A percentile compares a stretch with the other conserved stretches of the same genome.
Evolutionary conservation across 1,139 yeast species (phyloP).

Genomic region (Sugiyamaella neomexicana): DNA sequence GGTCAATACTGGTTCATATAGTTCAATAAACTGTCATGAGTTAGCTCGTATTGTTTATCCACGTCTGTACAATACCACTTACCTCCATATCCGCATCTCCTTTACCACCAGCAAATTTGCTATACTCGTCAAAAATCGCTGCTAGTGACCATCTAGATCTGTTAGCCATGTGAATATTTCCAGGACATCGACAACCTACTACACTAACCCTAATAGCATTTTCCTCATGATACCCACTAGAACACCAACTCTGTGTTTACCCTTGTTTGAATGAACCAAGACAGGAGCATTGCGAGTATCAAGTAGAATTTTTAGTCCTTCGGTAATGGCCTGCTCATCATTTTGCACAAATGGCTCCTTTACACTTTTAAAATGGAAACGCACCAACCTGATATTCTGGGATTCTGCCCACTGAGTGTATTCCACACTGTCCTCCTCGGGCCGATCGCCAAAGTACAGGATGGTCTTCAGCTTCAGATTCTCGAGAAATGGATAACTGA

Average conservation of each 20-base stretch:
- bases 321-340: constrained; percentile 56
- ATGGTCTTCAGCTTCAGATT: constrained; percentile 73
- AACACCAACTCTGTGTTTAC: constrained; percentile 92
- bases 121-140: constrained; percentile 92
- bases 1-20: constrained; percentile 32
- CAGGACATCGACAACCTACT: not conserved
- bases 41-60: constrained; percentile 12
- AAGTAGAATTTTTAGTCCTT: constrained; percentile 62
- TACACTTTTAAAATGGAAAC: constrained; percentile 65
- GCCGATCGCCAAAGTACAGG: constrained; percentile 67
- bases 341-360: constrained; percentile 70
- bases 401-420: constrained; percentile 65
- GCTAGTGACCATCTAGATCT: constrained; percentile 68
- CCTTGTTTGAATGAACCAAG: constrained; percentile 87
- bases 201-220: constrained; percentile 60
- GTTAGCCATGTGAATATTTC: no score
- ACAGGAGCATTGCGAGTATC: constrained; percentile 80
- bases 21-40: constrained; percentile 33
- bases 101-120: constrained; percentile 88
- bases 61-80: constrained; percentile 25
- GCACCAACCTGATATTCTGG: constrained; percentile 59
- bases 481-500: constrained; percentile 75
- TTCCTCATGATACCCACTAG: constrained; percentile 86
- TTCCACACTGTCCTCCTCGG: constrained; percentile 56
- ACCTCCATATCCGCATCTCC: constrained; percentile 85